Base-by-base conservation (phyloP, 192 early-diverging fungal species). In the Linnemannia exigua region DNA sequence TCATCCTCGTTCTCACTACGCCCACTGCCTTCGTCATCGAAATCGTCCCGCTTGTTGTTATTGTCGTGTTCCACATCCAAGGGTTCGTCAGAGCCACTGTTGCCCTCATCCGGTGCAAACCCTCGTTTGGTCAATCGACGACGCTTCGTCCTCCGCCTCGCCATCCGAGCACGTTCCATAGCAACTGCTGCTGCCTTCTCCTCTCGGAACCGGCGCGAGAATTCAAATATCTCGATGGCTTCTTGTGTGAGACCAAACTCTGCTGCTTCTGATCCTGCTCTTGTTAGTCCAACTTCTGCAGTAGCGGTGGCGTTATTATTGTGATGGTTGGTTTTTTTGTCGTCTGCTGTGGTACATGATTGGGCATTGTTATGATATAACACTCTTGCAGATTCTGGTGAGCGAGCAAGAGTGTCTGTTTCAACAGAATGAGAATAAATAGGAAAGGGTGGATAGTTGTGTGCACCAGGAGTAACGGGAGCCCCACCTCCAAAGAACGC, bases 181-280 rank as follows among this genome's bases (percentile, higher is more conserved):
- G 33, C 44, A 20, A 67, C 68, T 1, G 82, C 82, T 33, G 63
- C 77, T 0, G 67, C 77, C 31, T 85, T 85, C 46, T 79, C 73
- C 47, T 76, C 73, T 22, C 77, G 72, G 37, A 85, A 85, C 1
- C 69, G 73, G 37, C 82, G 67, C 14, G 82, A 85, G 33, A 85
- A 85, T 38, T 85, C 82, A 72, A 85, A 85, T 20, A 85, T 85
- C 61, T 74, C 82, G 46, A 85, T 79, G 16, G 82, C 73, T 37
- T 85, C 82, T 25, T 85, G n/a, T 38, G 41, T 22, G 17, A 67
- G n/a, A 14, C 36, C 52, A 36, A 20, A 41, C 9, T 2, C 16
- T 25, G 3, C 61, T 12, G 19, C 14, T 19, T 47, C 75, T 8
- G 35, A 8, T 38, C 38, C 11, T 75, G 25, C 14, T 12, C 17